Conservation (phyloP, 495 filamentous ascomycete genomes). For the Talaromyces trachyspermus region DNA sequence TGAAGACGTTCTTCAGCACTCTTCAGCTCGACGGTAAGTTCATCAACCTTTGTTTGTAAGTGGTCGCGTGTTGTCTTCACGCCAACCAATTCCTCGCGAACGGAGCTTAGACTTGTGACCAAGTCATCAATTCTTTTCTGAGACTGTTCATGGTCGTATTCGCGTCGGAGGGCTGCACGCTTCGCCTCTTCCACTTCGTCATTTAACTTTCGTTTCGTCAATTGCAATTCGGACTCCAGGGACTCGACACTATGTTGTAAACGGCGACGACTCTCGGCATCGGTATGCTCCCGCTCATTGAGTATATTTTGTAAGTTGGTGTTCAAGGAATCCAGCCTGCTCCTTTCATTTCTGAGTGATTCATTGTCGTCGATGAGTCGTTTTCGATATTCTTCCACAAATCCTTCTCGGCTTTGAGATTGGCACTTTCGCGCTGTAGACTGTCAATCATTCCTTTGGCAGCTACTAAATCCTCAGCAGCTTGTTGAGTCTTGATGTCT, state of each 20-base stretch:
- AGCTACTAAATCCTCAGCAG: constrained; percentile 88
- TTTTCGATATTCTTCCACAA: constrained; percentile 89
- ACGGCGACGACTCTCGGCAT: constrained; percentile 70
- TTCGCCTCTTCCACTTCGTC: constrained; percentile 78
- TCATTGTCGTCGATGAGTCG: constrained; percentile 81
- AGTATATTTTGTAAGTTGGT: constrained; percentile 74
- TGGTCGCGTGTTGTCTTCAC: constrained; percentile 82
- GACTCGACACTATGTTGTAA: constrained; percentile 69
- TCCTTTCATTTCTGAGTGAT: constrained; percentile 71
- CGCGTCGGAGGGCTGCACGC: constrained; percentile 69
- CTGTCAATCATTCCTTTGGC: constrained; percentile 73
- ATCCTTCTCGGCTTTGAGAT: constrained; percentile 86
- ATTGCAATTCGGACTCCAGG: constrained; percentile 68
- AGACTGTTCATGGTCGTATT: constrained; percentile 77
- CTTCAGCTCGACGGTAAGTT: constrained; percentile 77
- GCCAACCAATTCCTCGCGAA: constrained; percentile 74
- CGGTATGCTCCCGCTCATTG: constrained; percentile 82
- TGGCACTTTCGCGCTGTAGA: constrained; percentile 82
- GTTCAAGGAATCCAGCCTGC: constrained; percentile 70
- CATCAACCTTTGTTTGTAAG: constrained; percentile 77
- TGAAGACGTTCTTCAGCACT: constrained; percentile 80
- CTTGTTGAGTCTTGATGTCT: constrained; percentile 81
- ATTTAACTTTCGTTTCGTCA: constrained; percentile 73
- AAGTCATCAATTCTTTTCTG: constrained; percentile 89
- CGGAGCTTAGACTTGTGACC: constrained; percentile 62